Percentiles rank a stretch among this genome's conserved stretches.
Evolutionary conservation across 352 stramenopile species (phyloP).

Genomic region (Globisporangium iwayamae): DNA sequence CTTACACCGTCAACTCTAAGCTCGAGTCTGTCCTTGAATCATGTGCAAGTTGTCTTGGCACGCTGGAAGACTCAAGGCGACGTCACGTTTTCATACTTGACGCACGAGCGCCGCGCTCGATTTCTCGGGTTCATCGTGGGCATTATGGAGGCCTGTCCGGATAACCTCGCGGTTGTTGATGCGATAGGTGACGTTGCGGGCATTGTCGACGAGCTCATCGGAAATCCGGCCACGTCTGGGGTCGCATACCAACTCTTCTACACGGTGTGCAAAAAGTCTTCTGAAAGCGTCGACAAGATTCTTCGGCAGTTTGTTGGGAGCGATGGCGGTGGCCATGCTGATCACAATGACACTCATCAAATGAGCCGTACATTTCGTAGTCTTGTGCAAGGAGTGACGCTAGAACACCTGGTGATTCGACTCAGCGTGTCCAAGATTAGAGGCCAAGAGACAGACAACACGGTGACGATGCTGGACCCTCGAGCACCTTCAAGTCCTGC

Average conservation of each 20-base stretch:
- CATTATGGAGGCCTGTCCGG: neutral
- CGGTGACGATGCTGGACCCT: conserved; percentile 13
- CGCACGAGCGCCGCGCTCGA: neutral
- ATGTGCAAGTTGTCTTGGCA: neutral
- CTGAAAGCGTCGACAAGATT: neutral
- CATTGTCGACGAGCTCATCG: conserved; percentile 6
- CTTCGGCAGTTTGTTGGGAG: conserved; percentile 2
- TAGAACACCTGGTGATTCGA: conserved; percentile 11
- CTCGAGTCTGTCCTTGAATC: neutral
- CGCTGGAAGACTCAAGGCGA: conserved; percentile 8
- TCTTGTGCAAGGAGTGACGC: neutral
- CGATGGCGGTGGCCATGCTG: neutral
- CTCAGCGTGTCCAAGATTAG: conserved; percentile 7
- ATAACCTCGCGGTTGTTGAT: neutral
- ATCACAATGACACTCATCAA: neutral
- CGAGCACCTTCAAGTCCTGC: conserved; percentile 10
- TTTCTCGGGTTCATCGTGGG: conserved; percentile 10
- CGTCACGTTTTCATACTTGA: neutral
- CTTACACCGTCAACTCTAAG: neutral
- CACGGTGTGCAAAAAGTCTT: conserved; percentile 8
- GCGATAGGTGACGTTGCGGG: neutral
- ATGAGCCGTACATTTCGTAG: conserved; percentile 1
- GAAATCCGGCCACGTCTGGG: neutral
- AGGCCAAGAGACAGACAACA: conserved; percentile 9
- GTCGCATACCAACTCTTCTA: conserved; percentile 14